Evolutionary conservation across 2,329 filamentous ascomycete species (phyloP).

Genomic region (Trichophyton benhamiae): DNA sequence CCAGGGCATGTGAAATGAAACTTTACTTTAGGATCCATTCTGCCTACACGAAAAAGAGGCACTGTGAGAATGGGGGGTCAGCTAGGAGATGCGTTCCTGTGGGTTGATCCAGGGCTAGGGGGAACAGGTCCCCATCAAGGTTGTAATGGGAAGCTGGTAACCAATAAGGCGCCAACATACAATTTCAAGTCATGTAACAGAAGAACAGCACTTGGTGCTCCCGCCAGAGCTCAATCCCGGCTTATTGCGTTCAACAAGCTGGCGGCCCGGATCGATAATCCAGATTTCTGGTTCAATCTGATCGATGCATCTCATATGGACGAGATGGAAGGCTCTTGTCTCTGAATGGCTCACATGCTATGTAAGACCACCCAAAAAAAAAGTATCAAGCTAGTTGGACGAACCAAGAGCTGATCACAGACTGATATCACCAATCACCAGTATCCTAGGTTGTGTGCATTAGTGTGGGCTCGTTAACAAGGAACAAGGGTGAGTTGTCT

Average conservation of each 20-base stretch:
- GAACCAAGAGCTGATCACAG: background rate
- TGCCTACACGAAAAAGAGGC: background rate
- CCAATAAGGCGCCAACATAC: background rate
- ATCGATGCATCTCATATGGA: background rate
- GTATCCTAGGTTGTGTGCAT: background rate
- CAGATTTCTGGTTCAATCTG: background rate
- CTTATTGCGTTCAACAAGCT: background rate
- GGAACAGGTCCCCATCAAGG: background rate
- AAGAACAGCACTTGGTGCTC: background rate
- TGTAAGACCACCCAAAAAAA: background rate
- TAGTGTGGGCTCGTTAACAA: background rate
- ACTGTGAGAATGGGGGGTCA: background rate
- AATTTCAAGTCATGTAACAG: background rate
- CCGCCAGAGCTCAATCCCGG: background rate
- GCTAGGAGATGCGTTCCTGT: background rate
- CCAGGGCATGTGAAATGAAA: conserved; percentile 1
- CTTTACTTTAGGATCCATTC: background rate
- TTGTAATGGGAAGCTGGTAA: background rate
- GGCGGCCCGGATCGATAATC: background rate
- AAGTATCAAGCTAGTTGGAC: background rate
- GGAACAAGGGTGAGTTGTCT: background rate
- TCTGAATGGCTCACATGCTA: conserved; percentile 1
- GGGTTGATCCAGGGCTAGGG: background rate
- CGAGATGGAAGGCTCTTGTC: background rate
- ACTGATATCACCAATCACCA: background rate